phyloP scores from a whole-genome alignment of 2,329 filamentous ascomycete species.

The Epichloe festucae region DNA sequence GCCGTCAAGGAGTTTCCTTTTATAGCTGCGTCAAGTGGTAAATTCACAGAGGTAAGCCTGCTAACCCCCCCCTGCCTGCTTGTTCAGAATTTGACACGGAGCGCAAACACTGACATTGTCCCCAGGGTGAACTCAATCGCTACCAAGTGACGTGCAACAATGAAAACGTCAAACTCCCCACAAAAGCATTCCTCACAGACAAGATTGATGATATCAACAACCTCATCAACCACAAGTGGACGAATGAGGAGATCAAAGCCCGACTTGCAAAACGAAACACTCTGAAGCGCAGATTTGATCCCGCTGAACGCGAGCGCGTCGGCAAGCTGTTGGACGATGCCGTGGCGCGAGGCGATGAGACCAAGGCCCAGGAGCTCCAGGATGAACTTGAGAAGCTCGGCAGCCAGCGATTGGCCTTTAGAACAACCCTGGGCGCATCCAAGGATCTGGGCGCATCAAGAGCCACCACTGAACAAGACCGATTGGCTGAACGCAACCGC shows the following conservation, averaged over 20 bases:
- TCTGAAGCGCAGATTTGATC: conserved; percentile 52
- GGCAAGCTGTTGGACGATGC: conserved; percentile 55
- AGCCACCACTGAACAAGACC: conserved; percentile 58
- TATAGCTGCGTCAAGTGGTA: conserved; percentile 73
- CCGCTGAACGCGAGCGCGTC: conserved; percentile 55
- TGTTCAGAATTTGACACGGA: background rate
- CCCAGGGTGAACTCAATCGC: conserved; percentile 62
- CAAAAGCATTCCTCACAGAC: conserved; percentile 50
- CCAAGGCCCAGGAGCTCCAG: conserved; percentile 39
- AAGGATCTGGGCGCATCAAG: conserved; percentile 38
- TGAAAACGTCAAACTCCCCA: conserved; percentile 62
- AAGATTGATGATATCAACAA: conserved; percentile 74
- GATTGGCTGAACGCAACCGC: conserved; percentile 69
- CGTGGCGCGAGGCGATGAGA: conserved; percentile 47
- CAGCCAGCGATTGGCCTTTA: conserved; percentile 60
- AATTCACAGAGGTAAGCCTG: conserved; percentile 61
- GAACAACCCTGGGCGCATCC: conserved; percentile 43
- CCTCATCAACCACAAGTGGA: conserved; percentile 70
- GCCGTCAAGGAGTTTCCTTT: conserved; percentile 79
- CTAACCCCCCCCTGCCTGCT: too few species aligned
- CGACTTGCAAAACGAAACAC: conserved; percentile 62
- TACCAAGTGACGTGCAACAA: conserved; percentile 64
- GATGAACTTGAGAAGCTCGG: conserved; percentile 50
- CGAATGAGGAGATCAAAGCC: conserved; percentile 65
- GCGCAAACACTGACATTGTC: conserved; percentile 12